Evolutionary conservation across 2,329 filamentous ascomycete species (phyloP).

Genomic region (Setomelanomma holmii): DNA sequence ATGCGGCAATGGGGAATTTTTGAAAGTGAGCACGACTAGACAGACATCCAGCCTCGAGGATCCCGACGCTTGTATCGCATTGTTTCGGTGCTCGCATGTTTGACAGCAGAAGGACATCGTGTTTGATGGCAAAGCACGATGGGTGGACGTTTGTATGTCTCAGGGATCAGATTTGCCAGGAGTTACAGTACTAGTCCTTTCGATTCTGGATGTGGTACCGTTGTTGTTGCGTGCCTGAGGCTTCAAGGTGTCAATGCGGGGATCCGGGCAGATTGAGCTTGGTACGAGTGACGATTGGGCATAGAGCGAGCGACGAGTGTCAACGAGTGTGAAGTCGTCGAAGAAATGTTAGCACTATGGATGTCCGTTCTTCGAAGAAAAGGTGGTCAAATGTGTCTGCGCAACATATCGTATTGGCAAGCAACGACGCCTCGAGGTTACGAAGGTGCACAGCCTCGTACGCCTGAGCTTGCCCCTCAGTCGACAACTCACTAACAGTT

Average conservation of each 20-base stretch:
- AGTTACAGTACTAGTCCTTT: background rate
- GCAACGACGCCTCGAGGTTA: background rate
- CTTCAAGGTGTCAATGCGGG: background rate
- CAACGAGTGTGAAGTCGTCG: background rate
- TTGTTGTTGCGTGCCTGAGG: background rate
- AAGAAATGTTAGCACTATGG: no score
- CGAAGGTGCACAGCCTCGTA: background rate
- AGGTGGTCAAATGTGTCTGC: no score
- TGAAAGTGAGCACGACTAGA: slow-evolving; percentile 34
- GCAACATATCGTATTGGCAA: no score
- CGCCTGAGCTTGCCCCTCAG: background rate
- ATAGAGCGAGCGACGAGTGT: background rate
- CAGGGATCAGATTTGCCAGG: no score
- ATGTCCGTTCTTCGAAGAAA: no score
- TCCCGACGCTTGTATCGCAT: slow-evolving; percentile 19
- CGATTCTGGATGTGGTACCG: background rate
- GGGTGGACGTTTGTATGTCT: no score
- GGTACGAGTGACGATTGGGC: no score
- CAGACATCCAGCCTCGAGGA: slow-evolving; percentile 29
- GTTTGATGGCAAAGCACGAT: background rate
- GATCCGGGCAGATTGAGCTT: no score
- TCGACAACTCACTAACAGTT: background rate
- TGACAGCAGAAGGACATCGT: slow-evolving; percentile 28
- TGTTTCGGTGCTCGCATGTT: slow-evolving; percentile 37
- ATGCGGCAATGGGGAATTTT: slow-evolving; percentile 16